Base-by-base conservation (phyloP, 2,329 filamentous ascomycete genomes). In the Verticillium longisporum region DNA sequence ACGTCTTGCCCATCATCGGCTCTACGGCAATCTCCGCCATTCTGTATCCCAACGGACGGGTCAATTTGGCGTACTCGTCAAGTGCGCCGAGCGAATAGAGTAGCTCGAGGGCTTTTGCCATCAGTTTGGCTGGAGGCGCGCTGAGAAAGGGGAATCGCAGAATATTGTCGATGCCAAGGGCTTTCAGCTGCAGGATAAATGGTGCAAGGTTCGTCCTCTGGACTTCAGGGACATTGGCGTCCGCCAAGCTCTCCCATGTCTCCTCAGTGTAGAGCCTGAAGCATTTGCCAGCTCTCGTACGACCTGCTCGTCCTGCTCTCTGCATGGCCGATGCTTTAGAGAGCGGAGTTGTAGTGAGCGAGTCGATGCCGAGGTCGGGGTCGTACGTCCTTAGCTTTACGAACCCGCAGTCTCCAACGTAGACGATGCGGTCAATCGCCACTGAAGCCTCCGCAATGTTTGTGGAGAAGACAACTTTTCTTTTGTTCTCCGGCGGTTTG, bases 391-490 rank as follows among this genome's bases (percentile, higher is more conserved):
- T 86, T 21, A 97, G 79, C 73, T 98, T 98, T 66, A 96, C 92
- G 70, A 91, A 97, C 1, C 95, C 95, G 59, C 86, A 88, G 73
- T 99, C 95, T 57, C 98, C 79, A 6, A 99, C 94, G 69, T 91
- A 96, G 60, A 92, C 88, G 63, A 98, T 93, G 2, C 92, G 92
- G 59, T 95, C 88, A 61, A 98, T 96, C 15, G 95, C 98, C 54
- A 99, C 89, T 1, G 92, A 97, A 4, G 95, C 94, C 78, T 99
- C 95, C 13, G 95, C 92, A 65, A 98, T 97, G 71, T 98, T 98
- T 62, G 95, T 98, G 4, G 91, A 89, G 66, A 97, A 88, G 38
- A 99, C 90, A 45, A 97, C 90, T 71, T 98, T 98, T 53, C 95
- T 85, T 1, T 88, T 93, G 62, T 93, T 88, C 63, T 91, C 87